Percentiles rank a stretch among this genome's conserved stretches.
phyloP scores from a whole-genome alignment of 2,329 filamentous ascomycete genomes.

The Furcasterigmium sp. region DNA sequence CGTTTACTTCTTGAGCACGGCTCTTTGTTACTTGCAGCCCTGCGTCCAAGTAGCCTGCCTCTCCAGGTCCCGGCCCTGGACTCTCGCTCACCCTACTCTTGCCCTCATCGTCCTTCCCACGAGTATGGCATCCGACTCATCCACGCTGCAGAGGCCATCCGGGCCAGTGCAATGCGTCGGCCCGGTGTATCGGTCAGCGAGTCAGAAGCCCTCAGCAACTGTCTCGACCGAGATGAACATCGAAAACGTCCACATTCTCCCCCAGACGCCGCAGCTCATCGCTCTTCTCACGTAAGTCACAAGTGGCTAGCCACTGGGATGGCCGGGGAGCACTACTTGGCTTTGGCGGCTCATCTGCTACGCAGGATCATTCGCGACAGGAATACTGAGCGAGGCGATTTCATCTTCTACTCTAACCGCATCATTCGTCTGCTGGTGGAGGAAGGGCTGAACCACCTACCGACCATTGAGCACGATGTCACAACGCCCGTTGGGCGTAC shows the following conservation, averaged over 20 bases:
- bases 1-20: too few species aligned
- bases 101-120: not conserved
- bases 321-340: conserved; percentile 5
- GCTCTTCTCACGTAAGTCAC: conserved; percentile 84
- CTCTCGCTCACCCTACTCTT: too few species aligned
- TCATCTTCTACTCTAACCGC: conserved; percentile 98
- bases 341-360: not conserved
- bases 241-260: conserved; percentile 83
- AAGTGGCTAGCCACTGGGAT: not conserved
- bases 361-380: conserved; percentile 90
- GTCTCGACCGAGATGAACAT: conserved; percentile 78
- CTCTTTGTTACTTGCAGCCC: too few species aligned
- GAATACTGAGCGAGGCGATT: conserved; percentile 85
- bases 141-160: conserved; percentile 6
- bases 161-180: conserved; percentile 61
- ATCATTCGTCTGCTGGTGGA: conserved; percentile 96
- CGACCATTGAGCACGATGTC: conserved; percentile 81
- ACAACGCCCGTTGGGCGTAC: conserved; percentile 84
- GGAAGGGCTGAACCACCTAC: conserved; percentile 94
- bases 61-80: too few species aligned
- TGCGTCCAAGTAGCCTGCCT: too few species aligned
- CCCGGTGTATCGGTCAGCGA: conserved; percentile 69
- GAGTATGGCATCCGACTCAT: conserved; percentile 2
- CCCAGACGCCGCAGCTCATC: conserved; percentile 94
- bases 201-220: conserved; percentile 79